phyloP scores from a whole-genome alignment of 306 rosid species.

The Malus sylvestris region DNA sequence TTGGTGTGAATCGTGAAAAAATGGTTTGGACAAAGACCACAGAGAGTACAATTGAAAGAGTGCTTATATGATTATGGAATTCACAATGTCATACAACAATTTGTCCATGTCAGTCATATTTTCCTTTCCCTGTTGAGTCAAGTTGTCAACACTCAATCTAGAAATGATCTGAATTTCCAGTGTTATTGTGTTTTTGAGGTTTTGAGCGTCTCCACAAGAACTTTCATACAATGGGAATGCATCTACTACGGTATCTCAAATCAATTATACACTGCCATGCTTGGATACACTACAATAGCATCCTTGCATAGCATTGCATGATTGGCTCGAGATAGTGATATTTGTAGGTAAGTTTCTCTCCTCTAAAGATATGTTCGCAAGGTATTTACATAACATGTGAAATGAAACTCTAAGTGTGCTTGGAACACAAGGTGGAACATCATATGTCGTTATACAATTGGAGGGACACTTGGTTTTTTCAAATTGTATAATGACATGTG shows the following conservation, averaged over 20 bases:
- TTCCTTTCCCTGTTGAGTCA: not conserved
- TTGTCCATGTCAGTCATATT: not conserved
- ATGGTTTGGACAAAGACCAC: not conserved
- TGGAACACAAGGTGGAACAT: too few species aligned
- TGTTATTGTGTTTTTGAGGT: not conserved
- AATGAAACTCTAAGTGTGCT: too few species aligned
- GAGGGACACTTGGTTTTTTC: too few species aligned
- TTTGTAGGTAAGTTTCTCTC: too few species aligned
- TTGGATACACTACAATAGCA: not conserved
- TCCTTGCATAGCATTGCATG: not conserved
- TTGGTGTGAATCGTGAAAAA: not conserved
- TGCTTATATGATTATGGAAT: not conserved
- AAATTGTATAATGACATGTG: too few species aligned
- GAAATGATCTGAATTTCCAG: not conserved
- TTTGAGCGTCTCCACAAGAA: not conserved
- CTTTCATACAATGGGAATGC: not conserved
- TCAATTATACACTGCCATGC: not conserved
- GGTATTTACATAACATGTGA: not conserved
- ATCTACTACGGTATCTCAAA: too few species aligned
- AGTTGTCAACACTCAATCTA: not conserved
- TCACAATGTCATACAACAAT: not conserved
- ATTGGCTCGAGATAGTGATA: not conserved
- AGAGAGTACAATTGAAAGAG: not conserved
- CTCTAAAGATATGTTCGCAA: not conserved
- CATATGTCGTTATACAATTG: too few species aligned